A percentile compares a stretch with the other conserved stretches of the same genome.
phyloP scores from a whole-genome alignment of 495 filamentous ascomycete species.

The Aspergillus bridgeri region DNA sequence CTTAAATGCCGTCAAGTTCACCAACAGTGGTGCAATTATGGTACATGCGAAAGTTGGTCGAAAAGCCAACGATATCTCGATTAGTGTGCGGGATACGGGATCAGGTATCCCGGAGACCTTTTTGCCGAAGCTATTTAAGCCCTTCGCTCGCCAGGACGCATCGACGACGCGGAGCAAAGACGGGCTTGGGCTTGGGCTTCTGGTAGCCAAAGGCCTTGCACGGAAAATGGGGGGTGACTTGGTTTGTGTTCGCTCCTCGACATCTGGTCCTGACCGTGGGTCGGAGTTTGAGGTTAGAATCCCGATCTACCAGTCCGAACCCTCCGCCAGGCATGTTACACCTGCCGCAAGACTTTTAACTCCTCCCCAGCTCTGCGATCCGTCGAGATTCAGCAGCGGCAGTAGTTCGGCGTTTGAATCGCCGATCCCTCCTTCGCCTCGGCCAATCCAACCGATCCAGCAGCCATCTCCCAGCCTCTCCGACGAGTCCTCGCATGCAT shows the following conservation, averaged over 20 bases:
- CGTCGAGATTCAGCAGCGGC: constrained; percentile 22
- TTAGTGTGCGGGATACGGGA: constrained; percentile 66
- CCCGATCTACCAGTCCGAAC: constrained; percentile 54
- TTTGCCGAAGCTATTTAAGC: constrained; percentile 68
- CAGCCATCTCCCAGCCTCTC: constrained; percentile 32
- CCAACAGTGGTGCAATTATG: constrained; percentile 63
- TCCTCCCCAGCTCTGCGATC: constrained; percentile 24
- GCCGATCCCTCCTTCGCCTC: constrained; percentile 18
- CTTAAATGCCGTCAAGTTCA: constrained; percentile 79
- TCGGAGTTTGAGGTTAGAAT: constrained; percentile 74
- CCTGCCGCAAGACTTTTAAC: constrained; percentile 31
- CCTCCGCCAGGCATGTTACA: constrained; percentile 35
- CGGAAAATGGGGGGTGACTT: constrained; percentile 75
- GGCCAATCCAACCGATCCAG: constrained; percentile 20
- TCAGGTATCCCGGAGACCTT: constrained; percentile 70
- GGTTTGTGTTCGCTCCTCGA: constrained; percentile 64
- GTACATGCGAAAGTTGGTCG: constrained; percentile 52
- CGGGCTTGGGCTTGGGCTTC: constrained; percentile 68
- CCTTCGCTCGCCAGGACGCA: constrained; percentile 69
- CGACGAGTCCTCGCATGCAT: constrained; percentile 29
- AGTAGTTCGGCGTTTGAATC: constrained; percentile 25
- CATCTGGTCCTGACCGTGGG: constrained; percentile 62
- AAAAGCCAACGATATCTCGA: constrained; percentile 53
- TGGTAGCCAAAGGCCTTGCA: constrained; percentile 74
- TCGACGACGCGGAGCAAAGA: constrained; percentile 70